Evolutionary conservation across 2,329 filamentous ascomycete genomes (phyloP), one percentile per base, ranked within the genome.

Genomic region (Stachybotrys chartarum): DNA sequence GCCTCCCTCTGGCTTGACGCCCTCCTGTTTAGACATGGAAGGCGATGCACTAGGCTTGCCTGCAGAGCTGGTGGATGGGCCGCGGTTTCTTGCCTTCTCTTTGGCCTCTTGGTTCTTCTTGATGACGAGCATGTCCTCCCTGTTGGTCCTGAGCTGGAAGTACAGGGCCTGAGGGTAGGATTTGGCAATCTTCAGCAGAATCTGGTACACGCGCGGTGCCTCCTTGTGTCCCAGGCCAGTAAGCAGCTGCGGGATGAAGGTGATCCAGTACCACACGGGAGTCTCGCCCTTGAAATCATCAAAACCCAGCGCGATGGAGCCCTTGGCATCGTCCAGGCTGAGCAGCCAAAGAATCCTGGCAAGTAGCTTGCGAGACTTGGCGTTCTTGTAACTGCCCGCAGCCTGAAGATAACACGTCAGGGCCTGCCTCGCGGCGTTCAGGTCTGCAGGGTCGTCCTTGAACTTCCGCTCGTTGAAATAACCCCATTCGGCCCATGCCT

Each of bases 241-340:
- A 35, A 99, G 83, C 47, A 99, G 81, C 71, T 99, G 94, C 17
- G 94, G 94, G 60, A 99, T 97, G 70, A 96, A 99, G 0, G 93
- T 97, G 63, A 97, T 97, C 94, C 94, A 99, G 74, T 97, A 99
- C 94, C 94, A 99, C 12, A 96, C 91, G 0, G 92, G 91, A 2
- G 91, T 96, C 63, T 99, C 95, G 53, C 94, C 94, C 77, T 97
- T 97, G 76, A 94, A 99, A 63, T 93, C 90, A 61, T 96, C 91
- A 62, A 97, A 99, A 12, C 93, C 91, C 63, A 85, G 80, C 0
- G 90, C 88, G 57, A 99, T 86, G 44, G 83, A 87, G 12, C 90
- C 90, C 67, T 91, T 90, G 0, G 89, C 80, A 65, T 97, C 91
- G 66, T 99, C 94, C 61, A 99, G 78, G 71, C 93, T 97, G 49